A percentile compares a stretch with the other conserved stretches of the same genome.
phyloP scores from a whole-genome alignment of 139 green algal species.

The Dunaliella primolecta region DNA sequence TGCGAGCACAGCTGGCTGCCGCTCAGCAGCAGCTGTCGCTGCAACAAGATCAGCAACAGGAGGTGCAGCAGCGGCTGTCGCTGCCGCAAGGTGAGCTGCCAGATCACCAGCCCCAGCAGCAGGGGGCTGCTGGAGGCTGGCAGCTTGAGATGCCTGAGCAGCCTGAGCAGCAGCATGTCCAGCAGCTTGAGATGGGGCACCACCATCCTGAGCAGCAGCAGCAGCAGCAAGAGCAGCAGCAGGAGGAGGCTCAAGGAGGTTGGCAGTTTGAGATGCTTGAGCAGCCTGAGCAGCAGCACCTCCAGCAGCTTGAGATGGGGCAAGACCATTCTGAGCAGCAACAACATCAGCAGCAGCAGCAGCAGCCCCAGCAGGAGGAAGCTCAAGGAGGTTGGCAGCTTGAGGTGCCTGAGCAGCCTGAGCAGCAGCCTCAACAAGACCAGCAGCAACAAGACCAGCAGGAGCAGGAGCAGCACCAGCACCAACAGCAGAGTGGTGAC shows the following conservation, averaged over 20 bases:
- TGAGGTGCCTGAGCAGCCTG: neutral
- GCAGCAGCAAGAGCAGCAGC: slow-evolving; percentile 8
- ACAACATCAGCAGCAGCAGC: neutral
- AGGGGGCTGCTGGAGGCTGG: too few species aligned
- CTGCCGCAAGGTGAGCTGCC: too few species aligned
- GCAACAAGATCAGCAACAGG: neutral
- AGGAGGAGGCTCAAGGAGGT: neutral
- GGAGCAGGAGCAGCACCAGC: neutral
- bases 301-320: neutral
- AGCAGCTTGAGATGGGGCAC: slow-evolving; percentile 9
- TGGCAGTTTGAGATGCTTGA: neutral
- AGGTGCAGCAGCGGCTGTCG: neutral
- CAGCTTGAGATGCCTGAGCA: slow-evolving; percentile 2
- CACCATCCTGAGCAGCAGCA: too few species aligned
- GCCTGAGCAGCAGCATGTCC: neutral
- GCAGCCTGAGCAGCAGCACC: neutral
- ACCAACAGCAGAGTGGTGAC: too few species aligned
- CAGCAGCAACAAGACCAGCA: slow-evolving; percentile 3
- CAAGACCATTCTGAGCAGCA: neutral
- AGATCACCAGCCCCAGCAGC: too few species aligned
- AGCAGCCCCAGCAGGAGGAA: neutral
- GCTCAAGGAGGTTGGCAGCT: too few species aligned
- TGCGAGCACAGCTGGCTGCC: neutral
- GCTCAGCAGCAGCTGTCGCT: neutral
- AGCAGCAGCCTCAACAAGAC: neutral